Percentiles rank a stretch among this genome's conserved stretches.
Evolutionary conservation across 495 filamentous ascomycete species (phyloP).

Genomic region (Lentithecium fluviatile): DNA sequence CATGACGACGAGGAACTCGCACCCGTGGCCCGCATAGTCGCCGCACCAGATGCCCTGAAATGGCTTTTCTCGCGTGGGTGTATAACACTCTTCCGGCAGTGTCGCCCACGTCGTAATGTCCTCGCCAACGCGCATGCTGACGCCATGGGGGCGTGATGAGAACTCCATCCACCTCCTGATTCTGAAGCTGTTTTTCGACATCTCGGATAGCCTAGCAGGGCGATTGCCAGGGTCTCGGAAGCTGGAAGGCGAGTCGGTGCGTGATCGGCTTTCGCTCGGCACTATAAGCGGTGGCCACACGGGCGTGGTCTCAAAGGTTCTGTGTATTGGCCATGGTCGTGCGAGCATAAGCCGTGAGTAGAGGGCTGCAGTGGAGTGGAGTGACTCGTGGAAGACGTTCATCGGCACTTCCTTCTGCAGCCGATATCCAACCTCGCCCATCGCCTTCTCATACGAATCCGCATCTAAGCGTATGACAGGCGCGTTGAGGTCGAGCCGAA

Average conservation of each 20-base stretch:
- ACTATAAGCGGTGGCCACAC: constrained; percentile 77
- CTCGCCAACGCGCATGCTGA: constrained; percentile 53
- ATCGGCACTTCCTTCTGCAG: constrained; percentile 52
- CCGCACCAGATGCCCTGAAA: constrained; percentile 90
- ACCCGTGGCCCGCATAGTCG: constrained; percentile 83
- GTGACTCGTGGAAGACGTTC: constrained; percentile 49
- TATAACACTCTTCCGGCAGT: constrained; percentile 68
- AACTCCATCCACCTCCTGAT: constrained; percentile 71
- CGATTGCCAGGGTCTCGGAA: constrained; percentile 47
- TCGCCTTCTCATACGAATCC: constrained; percentile 28
- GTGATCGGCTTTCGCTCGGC: constrained; percentile 58
- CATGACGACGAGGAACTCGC: constrained; percentile 78
- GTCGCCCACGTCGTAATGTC: constrained; percentile 74
- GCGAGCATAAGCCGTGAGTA: constrained; percentile 49
- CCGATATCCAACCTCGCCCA: neutral
- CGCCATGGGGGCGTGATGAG: constrained; percentile 20
- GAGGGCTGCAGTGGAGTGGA: constrained; percentile 38
- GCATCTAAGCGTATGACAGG: constrained; percentile 60
- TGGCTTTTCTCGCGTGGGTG: constrained; percentile 73
- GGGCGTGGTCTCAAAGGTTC: constrained; percentile 43
- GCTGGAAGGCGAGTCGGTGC: constrained; percentile 43
- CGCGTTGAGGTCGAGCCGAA: constrained; percentile 68
- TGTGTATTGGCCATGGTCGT: constrained; percentile 47
- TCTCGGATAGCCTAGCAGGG: constrained; percentile 48
- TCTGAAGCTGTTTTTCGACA: constrained; percentile 66